These are phyloP conservation scores for Phaeodactylum tricornutum DNA, from an alignment of 108 stramenopile species.

Conservation along the genomic window DNA sequence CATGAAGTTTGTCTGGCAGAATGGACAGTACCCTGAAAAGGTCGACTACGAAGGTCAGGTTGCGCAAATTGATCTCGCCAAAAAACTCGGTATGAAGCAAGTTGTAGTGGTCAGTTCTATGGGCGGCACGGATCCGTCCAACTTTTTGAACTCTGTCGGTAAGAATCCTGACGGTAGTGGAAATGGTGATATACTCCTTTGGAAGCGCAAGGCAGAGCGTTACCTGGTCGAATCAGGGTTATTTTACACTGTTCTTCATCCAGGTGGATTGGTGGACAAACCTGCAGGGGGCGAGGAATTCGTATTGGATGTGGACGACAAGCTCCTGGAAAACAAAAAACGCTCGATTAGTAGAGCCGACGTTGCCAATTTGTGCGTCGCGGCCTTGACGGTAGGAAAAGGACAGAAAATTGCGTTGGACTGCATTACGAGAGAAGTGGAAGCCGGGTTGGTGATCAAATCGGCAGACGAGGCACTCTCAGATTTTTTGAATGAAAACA, in stretches of 20 bases:
- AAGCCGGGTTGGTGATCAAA: background rate
- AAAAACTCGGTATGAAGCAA: conserved; percentile 66
- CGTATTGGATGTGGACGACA: conserved; percentile 76
- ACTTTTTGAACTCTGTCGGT: conserved; percentile 84
- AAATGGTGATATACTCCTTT: conserved; percentile 78
- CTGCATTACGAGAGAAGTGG: conserved; percentile 28
- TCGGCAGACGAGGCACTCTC: conserved; percentile 37
- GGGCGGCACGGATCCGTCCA: conserved; percentile 85
- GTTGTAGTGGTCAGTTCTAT: conserved; percentile 63
- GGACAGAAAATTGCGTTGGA: conserved; percentile 44
- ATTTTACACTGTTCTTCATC: conserved; percentile 83
- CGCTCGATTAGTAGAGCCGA: conserved; percentile 64
- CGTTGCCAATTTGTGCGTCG: conserved; percentile 64
- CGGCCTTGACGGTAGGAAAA: conserved; percentile 36
- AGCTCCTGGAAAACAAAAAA: conserved; percentile 31
- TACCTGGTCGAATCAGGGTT: conserved; percentile 63
- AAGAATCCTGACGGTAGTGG: conserved; percentile 36
- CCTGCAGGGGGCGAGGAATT: conserved; percentile 36
- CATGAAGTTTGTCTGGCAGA: conserved; percentile 46
- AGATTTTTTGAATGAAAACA: conserved; percentile 30
- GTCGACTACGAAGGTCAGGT: conserved; percentile 69
- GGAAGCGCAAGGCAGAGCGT: conserved; percentile 86
- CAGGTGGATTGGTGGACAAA: conserved; percentile 73
- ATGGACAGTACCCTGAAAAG: conserved; percentile 55
- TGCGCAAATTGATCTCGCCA: conserved; percentile 77